These are phyloP conservation scores for Pseudotsuga menziesii DNA, from an alignment of 75 land plant genomes.

Conservation along the genomic window DNA sequence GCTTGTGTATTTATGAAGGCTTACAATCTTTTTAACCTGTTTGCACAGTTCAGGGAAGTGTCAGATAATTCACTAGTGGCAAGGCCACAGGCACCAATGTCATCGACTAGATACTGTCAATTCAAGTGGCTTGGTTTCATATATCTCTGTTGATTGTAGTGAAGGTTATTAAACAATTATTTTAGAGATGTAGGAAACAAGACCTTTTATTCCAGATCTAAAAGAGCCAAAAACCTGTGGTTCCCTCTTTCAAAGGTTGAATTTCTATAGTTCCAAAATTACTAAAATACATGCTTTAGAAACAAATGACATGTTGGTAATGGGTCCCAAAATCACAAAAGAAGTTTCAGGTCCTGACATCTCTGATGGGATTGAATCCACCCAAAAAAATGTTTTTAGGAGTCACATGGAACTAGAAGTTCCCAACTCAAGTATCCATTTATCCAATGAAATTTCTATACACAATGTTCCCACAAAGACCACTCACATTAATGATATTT, in stretches of 20 bases:
- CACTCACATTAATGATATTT: no score
- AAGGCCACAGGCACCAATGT: slow-evolving; percentile 71
- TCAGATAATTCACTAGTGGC: slow-evolving; percentile 75
- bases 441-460: no score
- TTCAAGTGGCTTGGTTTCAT: not conserved
- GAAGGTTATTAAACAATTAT: not conserved
- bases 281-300: not conserved
- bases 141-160: not conserved
- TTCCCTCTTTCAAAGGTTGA: not conserved
- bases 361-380: not conserved
- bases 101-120: slow-evolving; percentile 13
- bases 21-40: no score
- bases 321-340: not conserved
- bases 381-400: not conserved
- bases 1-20: no score
- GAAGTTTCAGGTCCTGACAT: not conserved
- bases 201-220: not conserved
- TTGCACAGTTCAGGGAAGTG: slow-evolving; percentile 66
- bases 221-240: not conserved
- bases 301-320: not conserved
- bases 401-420: not conserved
- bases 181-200: not conserved
- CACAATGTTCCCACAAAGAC: no score
- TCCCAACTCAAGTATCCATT: no score
- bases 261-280: not conserved